Conservation (phyloP, 2,329 filamentous ascomycete genomes). For the Monilinia laxa region DNA sequence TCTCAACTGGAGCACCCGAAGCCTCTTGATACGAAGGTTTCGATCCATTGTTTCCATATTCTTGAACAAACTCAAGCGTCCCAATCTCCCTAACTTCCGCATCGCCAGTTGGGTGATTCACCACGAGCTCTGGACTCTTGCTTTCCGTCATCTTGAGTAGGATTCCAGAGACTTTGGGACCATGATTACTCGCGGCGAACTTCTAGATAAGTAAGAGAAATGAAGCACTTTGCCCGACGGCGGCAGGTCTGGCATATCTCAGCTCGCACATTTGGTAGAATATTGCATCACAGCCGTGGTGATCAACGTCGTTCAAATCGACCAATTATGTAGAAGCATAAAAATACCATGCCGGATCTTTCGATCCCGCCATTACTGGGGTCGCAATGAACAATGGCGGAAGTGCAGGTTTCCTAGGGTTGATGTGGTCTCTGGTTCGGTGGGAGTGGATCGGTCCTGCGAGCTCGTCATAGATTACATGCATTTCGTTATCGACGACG, state of each 20-base stretch:
- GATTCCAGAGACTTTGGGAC: neutral
- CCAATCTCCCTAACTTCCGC: slow-evolving; percentile 13
- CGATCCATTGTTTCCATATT: slow-evolving; percentile 48
- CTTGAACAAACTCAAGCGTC: slow-evolving; percentile 29
- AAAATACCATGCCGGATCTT: neutral
- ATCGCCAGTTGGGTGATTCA: neutral
- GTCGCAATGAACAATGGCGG: neutral
- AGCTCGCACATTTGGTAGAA: slow-evolving; percentile 3
- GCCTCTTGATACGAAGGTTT: slow-evolving; percentile 53
- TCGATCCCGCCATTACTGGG: neutral
- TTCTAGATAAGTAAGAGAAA: neutral
- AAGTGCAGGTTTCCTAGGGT: neutral
- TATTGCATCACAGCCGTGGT: slow-evolving; percentile 7
- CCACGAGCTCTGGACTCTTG: slow-evolving; percentile 1
- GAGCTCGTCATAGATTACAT: slow-evolving; percentile 18
- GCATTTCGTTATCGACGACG: slow-evolving; percentile 13
- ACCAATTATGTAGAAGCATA: neutral
- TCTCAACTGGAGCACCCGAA: slow-evolving; percentile 60
- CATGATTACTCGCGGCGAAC: neutral
- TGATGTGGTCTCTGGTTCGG: neutral
- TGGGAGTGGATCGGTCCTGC: neutral
- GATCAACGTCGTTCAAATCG: neutral
- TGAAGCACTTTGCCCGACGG: neutral
- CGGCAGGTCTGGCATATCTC: neutral
- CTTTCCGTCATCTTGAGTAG: slow-evolving; percentile 1